phyloP scores from a whole-genome alignment of 2,329 filamentous ascomycete genomes.

The Fusarium chuoi region DNA sequence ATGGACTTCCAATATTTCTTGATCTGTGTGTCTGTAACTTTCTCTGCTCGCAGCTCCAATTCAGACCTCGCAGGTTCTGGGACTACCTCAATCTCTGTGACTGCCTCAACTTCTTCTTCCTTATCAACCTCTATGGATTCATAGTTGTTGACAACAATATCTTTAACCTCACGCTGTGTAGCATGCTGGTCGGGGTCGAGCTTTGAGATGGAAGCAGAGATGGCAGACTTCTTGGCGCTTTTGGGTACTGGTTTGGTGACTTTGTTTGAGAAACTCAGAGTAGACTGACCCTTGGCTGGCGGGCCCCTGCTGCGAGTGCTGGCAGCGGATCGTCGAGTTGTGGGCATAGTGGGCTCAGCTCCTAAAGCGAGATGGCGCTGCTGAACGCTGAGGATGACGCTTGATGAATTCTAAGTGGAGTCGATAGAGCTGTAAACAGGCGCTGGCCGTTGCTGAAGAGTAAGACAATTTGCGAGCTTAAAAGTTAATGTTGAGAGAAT shows the following conservation, averaged over 20 bases:
- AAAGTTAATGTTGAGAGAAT: background rate
- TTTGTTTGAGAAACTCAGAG: constrained; percentile 64
- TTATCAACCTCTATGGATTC: constrained; percentile 38
- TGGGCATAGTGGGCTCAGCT: constrained; percentile 55
- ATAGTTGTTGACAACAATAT: constrained; percentile 28
- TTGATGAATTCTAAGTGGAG: background rate
- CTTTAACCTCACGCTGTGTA: constrained; percentile 30
- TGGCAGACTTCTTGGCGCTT: constrained; percentile 57
- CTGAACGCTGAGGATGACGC: background rate
- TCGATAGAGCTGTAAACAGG: background rate
- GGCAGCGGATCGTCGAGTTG: constrained; percentile 60
- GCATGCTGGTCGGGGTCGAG: constrained; percentile 45
- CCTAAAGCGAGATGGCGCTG: background rate
- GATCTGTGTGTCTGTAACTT: constrained; percentile 75
- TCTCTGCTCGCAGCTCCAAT: constrained; percentile 67
- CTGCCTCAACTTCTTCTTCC: constrained; percentile 27
- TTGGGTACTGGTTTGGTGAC: constrained; percentile 65
- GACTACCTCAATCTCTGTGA: constrained; percentile 31
- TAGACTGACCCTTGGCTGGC: constrained; percentile 61
- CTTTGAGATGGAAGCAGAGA: constrained; percentile 50
- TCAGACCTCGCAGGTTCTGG: constrained; percentile 57
- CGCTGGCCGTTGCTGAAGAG: background rate
- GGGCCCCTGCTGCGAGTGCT: constrained; percentile 49
- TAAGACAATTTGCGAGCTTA: background rate
- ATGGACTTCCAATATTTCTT: constrained; percentile 80